phyloP scores from a whole-genome alignment of 1,284 basidiomycete genomes.

The Puccinia coronata region DNA sequence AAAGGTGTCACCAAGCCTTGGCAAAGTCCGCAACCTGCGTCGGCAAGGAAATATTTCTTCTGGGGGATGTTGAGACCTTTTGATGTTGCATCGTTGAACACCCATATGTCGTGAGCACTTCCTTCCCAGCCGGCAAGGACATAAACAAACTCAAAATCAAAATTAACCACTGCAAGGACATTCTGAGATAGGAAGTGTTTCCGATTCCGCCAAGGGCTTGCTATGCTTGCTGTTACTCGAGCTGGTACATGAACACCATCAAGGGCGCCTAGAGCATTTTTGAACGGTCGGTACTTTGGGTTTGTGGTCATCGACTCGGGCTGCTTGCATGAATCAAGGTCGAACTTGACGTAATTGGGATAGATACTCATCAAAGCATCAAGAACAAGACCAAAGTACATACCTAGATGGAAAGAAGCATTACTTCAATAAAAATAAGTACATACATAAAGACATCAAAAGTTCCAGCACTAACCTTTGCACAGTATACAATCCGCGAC shows the following conservation, averaged over 20 bases:
- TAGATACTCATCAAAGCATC: background rate
- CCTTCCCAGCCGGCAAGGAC: conserved; percentile 22
- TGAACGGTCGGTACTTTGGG: background rate
- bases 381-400: background rate
- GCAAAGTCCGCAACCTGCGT: background rate
- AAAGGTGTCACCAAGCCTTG: too few relatives aligned
- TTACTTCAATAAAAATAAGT: too few relatives aligned
- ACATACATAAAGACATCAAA: too few relatives aligned
- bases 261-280: background rate
- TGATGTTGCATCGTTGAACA: background rate
- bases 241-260: background rate
- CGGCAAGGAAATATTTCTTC: background rate
- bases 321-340: background rate
- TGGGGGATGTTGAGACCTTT: background rate
- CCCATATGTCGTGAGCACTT: background rate
- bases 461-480: too few relatives aligned
- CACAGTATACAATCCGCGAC: too few relatives aligned
- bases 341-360: background rate
- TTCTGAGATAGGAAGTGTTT: background rate
- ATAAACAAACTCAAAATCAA: conserved; percentile 10
- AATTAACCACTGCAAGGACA: background rate
- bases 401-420: too few relatives aligned
- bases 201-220: background rate
- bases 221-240: background rate
- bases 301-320: background rate